These are phyloP conservation scores for Eucalyptus cloeziana DNA, from an alignment of 345 rosid genomes.

Conservation along the genomic window DNA sequence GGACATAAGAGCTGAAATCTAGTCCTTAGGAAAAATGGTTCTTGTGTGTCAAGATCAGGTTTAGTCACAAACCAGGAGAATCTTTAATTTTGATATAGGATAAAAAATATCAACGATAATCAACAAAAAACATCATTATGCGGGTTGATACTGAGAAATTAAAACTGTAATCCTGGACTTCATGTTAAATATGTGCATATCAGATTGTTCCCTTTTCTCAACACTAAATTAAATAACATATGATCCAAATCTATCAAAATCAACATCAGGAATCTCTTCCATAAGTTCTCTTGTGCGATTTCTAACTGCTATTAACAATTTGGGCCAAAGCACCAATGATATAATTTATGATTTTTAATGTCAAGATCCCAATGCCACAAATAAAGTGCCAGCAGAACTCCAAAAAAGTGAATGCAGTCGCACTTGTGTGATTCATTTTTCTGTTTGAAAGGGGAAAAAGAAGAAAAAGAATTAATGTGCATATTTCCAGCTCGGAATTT, in stretches of 20 bases:
- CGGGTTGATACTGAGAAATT: background rate
- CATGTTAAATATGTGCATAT: background rate
- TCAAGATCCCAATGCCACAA: background rate
- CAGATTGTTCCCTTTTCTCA: background rate
- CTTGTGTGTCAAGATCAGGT: background rate
- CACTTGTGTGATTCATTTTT: background rate
- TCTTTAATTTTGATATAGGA: background rate
- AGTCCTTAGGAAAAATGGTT: background rate
- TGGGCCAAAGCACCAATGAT: background rate
- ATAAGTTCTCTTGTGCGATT: background rate
- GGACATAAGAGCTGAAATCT: background rate
- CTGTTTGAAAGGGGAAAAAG: no score
- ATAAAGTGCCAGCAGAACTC: background rate
- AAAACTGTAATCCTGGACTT: background rate
- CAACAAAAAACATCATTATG: background rate
- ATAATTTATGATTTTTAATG: background rate
- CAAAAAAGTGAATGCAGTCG: background rate
- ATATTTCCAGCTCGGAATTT: background rate
- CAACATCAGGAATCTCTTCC: background rate
- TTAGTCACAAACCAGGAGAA: background rate
- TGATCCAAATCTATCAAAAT: background rate
- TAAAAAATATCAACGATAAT: background rate
- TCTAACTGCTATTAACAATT: background rate
- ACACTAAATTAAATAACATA: background rate
- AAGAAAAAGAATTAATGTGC: background rate